Percentiles rank a stretch among this genome's conserved stretches.
Evolutionary conservation across 176 grass and related monocot genomes (phyloP).

Genomic region (Stipa capillata): DNA sequence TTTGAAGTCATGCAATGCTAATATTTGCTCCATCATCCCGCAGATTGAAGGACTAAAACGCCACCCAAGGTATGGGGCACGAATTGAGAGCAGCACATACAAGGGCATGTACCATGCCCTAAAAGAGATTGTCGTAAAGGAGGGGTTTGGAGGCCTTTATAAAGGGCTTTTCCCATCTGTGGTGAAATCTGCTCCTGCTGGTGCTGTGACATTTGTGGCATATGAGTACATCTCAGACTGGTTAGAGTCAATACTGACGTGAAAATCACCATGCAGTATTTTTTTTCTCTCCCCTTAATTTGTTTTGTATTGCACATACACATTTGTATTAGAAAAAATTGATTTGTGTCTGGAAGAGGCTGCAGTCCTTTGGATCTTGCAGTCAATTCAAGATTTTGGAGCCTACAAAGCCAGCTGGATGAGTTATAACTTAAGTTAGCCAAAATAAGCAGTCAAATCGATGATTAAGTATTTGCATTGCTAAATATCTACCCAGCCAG

Average conservation of each 20-base stretch:
- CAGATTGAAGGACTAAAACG: constrained; percentile 91
- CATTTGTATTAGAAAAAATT: constrained; percentile 24
- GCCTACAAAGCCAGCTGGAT: constrained; percentile 32
- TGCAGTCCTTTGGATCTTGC: constrained; percentile 44
- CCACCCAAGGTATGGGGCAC: constrained; percentile 81
- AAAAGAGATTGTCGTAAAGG: constrained; percentile 62
- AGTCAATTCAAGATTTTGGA: constrained; percentile 38
- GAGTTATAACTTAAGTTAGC: constrained; percentile 14
- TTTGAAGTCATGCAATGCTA: not conserved
- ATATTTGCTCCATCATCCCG: not conserved
- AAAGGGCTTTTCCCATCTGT: constrained; percentile 90
- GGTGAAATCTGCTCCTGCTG: constrained; percentile 93
- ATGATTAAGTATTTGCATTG: not conserved
- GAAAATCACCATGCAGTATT: constrained; percentile 27
- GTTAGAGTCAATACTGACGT: constrained; percentile 65
- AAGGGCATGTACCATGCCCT: constrained; percentile 88
- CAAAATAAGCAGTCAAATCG: not conserved
- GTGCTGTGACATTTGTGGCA: constrained; percentile 89
- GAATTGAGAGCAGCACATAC: constrained; percentile 60
- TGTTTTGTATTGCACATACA: constrained; percentile 2
- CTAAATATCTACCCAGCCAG: not conserved
- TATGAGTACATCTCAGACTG: constrained; percentile 88
- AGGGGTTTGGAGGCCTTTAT: constrained; percentile 73
- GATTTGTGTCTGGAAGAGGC: constrained; percentile 26
- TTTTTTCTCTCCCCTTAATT: constrained; percentile 4